Evolutionary conservation across 768 basidiomycete genomes (phyloP).

Genomic region (Xanthoconium stramineum): DNA sequence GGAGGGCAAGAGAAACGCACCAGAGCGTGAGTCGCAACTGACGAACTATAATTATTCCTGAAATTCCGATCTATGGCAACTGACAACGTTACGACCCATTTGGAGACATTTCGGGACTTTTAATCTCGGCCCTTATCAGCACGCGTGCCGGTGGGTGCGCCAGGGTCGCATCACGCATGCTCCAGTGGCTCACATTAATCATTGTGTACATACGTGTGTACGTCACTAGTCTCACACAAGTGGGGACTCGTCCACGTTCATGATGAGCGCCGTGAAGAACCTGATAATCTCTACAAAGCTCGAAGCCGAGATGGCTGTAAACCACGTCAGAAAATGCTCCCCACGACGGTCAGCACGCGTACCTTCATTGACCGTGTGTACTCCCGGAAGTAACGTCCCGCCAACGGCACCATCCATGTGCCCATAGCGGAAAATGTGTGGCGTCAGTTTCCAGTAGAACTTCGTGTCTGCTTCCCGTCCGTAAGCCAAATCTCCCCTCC

Average conservation of each 20-base stretch:
- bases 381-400: constrained; percentile 33
- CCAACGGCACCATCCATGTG: constrained; percentile 33
- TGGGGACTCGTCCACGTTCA: constrained; percentile 62
- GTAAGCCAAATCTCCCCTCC: background rate
- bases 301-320: constrained; percentile 42
- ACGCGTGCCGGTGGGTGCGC: no score
- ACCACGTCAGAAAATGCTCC: background rate
- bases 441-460: constrained; percentile 43
- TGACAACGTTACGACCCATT: background rate
- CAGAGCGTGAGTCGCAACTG: no score
- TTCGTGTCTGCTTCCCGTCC: constrained; percentile 34
- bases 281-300: constrained; percentile 60
- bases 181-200: no score
- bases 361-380: constrained; percentile 80
- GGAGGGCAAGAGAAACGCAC: background rate
- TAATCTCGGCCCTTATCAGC: no score
- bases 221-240: background rate
- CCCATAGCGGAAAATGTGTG: constrained; percentile 70
- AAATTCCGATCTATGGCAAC: background rate
- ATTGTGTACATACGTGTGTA: background rate
- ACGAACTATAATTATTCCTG: background rate
- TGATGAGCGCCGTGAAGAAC: constrained; percentile 61
- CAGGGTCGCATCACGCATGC: no score
- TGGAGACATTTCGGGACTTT: no score
- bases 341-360: constrained; percentile 16